Conservation (phyloP, 257 asterid species). For the Penstemon barbatus region DNA sequence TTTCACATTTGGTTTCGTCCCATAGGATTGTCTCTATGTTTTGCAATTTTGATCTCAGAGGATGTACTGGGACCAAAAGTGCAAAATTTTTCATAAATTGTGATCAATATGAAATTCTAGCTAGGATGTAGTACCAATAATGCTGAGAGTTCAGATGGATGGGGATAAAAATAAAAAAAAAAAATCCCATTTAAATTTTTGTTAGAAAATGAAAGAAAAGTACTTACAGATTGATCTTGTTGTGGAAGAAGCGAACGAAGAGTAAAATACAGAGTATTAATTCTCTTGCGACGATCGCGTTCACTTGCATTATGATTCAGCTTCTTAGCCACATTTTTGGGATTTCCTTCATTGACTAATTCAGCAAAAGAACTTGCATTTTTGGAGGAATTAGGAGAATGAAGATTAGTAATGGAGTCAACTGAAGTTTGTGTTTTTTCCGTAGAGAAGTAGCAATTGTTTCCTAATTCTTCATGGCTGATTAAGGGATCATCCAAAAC, state of each 20-base stretch:
- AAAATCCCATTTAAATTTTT: no score
- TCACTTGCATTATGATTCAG: slow-evolving; percentile 79
- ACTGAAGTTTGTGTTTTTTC: slow-evolving; percentile 30
- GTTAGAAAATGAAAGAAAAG: background rate
- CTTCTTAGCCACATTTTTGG: slow-evolving; percentile 40
- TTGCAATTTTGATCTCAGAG: no score
- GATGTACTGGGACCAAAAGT: no score
- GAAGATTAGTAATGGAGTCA: slow-evolving; percentile 31
- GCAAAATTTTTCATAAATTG: no score
- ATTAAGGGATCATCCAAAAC: slow-evolving; percentile 26
- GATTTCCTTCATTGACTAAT: slow-evolving; percentile 6
- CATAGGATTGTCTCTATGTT: no score
- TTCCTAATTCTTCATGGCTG: background rate
- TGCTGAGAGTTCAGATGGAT: no score
- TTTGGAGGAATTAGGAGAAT: slow-evolving; percentile 33
- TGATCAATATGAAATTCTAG: no score
- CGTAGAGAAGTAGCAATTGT: slow-evolving; percentile 27
- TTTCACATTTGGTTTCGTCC: no score
- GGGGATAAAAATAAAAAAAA: no score
- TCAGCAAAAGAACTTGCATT: slow-evolving; percentile 5
- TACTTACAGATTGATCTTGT: slow-evolving; percentile 46
- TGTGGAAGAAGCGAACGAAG: slow-evolving; percentile 75
- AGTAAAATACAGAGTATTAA: slow-evolving; percentile 55
- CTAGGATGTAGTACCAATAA: no score
- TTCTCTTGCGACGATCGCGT: slow-evolving; percentile 68